Conservation (phyloP, 371 early-diverging fungal species). For the Capniomyces stellatus region DNA sequence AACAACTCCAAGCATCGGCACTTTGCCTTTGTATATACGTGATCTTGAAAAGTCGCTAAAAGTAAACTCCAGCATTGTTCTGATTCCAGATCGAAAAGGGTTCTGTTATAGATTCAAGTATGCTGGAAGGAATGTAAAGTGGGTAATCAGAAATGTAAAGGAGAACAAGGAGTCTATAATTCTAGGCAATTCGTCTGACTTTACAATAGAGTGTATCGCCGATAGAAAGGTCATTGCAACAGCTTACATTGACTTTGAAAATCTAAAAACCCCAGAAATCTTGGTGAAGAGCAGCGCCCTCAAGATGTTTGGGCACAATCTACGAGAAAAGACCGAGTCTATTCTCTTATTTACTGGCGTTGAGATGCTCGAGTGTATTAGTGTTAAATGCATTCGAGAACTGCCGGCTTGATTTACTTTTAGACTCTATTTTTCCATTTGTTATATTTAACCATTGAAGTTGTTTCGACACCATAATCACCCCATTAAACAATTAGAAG, state of each 20-base stretch:
- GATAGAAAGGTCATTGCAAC: not conserved
- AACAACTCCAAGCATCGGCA: not conserved
- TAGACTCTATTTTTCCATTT: no score
- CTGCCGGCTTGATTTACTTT: no score
- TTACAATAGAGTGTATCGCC: not conserved
- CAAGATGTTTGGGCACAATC: not conserved
- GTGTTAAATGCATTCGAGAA: no score
- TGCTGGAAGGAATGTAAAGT: not conserved
- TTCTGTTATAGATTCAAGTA: not conserved
- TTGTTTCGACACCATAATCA: no score
- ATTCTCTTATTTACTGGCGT: not conserved
- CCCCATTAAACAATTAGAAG: no score
- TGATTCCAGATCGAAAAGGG: not conserved
- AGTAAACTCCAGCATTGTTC: not conserved
- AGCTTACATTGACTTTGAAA: not conserved
- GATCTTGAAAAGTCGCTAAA: not conserved
- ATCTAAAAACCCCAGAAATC: not conserved
- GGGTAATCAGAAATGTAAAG: not conserved
- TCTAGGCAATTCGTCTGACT: not conserved
- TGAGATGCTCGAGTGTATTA: not conserved
- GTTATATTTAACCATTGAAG: no score
- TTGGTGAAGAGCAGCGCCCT: not conserved
- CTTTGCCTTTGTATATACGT: not conserved
- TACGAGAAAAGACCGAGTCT: not conserved
- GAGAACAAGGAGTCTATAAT: not conserved